Percentiles rank a stretch among this genome's conserved stretches.
Evolutionary conservation across 257 asterid species (phyloP).

Genomic region (Solanum sejunctum): DNA sequence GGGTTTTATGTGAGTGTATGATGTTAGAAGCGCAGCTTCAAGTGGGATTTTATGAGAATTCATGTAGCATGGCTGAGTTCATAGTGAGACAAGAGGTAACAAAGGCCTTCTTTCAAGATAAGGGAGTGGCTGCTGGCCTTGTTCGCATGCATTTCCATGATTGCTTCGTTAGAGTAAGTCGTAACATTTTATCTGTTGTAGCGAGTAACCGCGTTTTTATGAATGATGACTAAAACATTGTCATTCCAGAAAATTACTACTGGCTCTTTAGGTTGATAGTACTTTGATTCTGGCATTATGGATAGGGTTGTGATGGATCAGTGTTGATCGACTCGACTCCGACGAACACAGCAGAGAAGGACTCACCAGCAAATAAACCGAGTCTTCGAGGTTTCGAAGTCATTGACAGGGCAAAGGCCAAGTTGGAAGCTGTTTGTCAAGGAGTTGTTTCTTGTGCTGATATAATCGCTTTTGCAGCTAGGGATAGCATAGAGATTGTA

Average conservation of each 20-base stretch:
- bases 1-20: conserved; percentile 5
- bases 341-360: conserved; percentile 62
- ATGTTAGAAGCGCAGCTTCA: conserved; percentile 36
- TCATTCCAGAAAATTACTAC: too few species aligned
- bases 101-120: conserved; percentile 25
- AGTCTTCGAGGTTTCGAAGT: conserved; percentile 71
- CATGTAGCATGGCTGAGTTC: conserved; percentile 44
- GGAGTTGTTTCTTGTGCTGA: conserved; percentile 75
- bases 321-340: conserved; percentile 53
- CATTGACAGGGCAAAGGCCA: conserved; percentile 47
- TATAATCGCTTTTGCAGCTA: conserved; percentile 70
- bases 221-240: not conserved
- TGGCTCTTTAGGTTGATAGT: not conserved
- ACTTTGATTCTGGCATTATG: not conserved
- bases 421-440: conserved; percentile 39
- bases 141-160: conserved; percentile 80
- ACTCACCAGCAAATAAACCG: conserved; percentile 54
- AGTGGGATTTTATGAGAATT: conserved; percentile 37
- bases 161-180: conserved; percentile 65
- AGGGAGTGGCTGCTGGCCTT: conserved; percentile 70
- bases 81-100: conserved; percentile 46
- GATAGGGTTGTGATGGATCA: conserved; percentile 88
- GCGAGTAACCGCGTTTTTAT: not conserved
- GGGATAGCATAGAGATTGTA: conserved; percentile 67
- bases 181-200: not conserved